Evolutionary conservation across 306 rosid species (phyloP).

Genomic region (Lupinus albus): DNA sequence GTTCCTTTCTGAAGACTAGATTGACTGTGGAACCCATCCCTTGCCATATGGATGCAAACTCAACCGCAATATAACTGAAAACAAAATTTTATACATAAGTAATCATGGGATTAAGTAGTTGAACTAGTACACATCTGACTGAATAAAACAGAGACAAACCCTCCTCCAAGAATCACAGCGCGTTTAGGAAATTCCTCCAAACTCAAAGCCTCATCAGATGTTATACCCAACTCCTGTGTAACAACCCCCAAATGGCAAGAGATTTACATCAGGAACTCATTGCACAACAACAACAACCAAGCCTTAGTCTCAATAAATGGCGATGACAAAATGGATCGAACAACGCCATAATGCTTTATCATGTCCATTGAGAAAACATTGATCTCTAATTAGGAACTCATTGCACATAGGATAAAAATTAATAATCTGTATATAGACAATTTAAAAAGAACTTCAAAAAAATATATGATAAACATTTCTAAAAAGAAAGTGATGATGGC

Average conservation of each 20-base stretch:
- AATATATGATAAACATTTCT: slow-evolving; percentile 4
- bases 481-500: neutral
- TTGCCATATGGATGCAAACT: slow-evolving; percentile 94
- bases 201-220: slow-evolving; percentile 98
- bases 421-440: neutral
- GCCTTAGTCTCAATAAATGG: too few species aligned
- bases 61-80: slow-evolving; percentile 88
- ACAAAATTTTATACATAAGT: slow-evolving; percentile 25
- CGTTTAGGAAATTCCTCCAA: slow-evolving; percentile 86
- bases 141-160: slow-evolving; percentile 59
- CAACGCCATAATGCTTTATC: too few species aligned
- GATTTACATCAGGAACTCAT: slow-evolving; percentile 14
- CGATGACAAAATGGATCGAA: too few species aligned
- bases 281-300: too few species aligned
- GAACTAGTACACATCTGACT: slow-evolving; percentile 19
- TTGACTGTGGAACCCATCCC: slow-evolving; percentile 89
- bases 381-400: slow-evolving; percentile 6
- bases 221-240: slow-evolving; percentile 81
- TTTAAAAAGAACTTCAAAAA: slow-evolving; percentile 23
- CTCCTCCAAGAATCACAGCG: slow-evolving; percentile 90
- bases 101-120: slow-evolving; percentile 27
- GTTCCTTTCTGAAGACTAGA: slow-evolving; percentile 83
- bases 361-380: too few species aligned
- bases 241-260: neutral
- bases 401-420: slow-evolving; percentile 5